phyloP scores from a whole-genome alignment of 2,329 filamentous ascomycete species.

The Alternaria rosae region DNA sequence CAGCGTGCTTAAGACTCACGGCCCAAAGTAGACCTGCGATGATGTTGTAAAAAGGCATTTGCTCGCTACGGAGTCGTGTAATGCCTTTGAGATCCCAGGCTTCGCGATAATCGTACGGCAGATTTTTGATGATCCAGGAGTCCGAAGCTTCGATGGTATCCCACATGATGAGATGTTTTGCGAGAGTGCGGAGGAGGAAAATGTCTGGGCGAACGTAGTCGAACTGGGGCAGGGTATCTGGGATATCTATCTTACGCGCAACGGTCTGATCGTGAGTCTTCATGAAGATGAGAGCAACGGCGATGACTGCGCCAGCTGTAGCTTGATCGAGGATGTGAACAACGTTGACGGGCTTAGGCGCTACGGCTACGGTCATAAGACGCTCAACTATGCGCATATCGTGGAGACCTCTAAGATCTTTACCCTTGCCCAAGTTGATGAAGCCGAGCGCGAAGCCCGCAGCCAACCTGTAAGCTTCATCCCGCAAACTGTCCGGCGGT shows the following conservation, averaged over 20 bases:
- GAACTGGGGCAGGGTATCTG: constrained; percentile 87
- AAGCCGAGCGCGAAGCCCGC: constrained; percentile 92
- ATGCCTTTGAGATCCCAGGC: constrained; percentile 68
- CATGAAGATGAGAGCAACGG: constrained; percentile 92
- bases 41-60: constrained; percentile 93
- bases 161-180: constrained; percentile 94
- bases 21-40: constrained; percentile 85
- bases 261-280: constrained; percentile 90
- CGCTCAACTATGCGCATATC: constrained; percentile 95
- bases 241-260: constrained; percentile 90
- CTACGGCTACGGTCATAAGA: constrained; percentile 82
- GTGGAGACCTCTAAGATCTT: constrained; percentile 84
- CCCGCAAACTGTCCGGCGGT: constrained; percentile 79
- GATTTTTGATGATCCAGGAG: constrained; percentile 76
- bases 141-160: constrained; percentile 76
- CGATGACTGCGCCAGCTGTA: constrained; percentile 90
- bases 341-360: constrained; percentile 87
- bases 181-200: constrained; percentile 85
- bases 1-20: constrained; percentile 56
- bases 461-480: constrained; percentile 94
- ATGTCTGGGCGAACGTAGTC: constrained; percentile 95
- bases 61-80: constrained; percentile 73
- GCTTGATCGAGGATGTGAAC: constrained; percentile 94
- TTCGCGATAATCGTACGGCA: constrained; percentile 73
- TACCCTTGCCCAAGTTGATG: constrained; percentile 93